A percentile compares a stretch with the other conserved stretches of the same genome.
These are phyloP conservation scores for Babesia gibsoni DNA, from an alignment of 169 alveolate species.

Conservation along the genomic window DNA sequence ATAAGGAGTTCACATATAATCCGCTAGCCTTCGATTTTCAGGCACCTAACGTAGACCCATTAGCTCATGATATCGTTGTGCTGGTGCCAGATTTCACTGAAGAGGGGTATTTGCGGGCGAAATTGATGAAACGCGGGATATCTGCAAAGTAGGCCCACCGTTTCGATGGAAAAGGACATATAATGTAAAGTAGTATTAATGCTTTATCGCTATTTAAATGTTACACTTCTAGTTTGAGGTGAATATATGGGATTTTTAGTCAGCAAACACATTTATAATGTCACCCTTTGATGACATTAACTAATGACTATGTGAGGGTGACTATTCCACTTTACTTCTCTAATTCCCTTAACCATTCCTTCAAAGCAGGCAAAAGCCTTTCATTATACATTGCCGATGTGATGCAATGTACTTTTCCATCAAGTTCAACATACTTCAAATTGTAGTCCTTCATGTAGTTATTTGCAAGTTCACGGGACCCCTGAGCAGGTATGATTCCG, in stretches of 20 bases:
- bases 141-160: too few relatives aligned
- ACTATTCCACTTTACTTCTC: too few relatives aligned
- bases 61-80: conserved; percentile 39
- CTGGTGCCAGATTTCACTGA: conserved; percentile 52
- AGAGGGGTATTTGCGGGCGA: conserved; percentile 52
- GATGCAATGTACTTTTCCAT: conserved; percentile 46
- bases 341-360: conserved; percentile 5
- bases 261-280: neutral
- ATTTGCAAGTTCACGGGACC: conserved; percentile 23
- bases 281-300: too few relatives aligned
- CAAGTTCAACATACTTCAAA: conserved; percentile 31
- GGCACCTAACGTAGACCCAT: conserved; percentile 14
- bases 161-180: too few relatives aligned
- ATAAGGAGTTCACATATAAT: conserved; percentile 23
- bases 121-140: conserved; percentile 11
- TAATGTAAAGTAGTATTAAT: neutral
- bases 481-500: conserved; percentile 3
- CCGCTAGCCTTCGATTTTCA: conserved; percentile 42
- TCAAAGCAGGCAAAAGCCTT: conserved; percentile 16
- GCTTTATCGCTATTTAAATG: neutral
- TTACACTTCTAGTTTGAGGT: neutral
- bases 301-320: too few relatives aligned
- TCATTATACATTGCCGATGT: conserved; percentile 36
- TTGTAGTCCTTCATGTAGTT: neutral
- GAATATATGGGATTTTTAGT: neutral